Evolutionary conservation across 805 yeast genomes (phyloP).

Genomic region (Kodamaea kaohsiungensis): DNA sequence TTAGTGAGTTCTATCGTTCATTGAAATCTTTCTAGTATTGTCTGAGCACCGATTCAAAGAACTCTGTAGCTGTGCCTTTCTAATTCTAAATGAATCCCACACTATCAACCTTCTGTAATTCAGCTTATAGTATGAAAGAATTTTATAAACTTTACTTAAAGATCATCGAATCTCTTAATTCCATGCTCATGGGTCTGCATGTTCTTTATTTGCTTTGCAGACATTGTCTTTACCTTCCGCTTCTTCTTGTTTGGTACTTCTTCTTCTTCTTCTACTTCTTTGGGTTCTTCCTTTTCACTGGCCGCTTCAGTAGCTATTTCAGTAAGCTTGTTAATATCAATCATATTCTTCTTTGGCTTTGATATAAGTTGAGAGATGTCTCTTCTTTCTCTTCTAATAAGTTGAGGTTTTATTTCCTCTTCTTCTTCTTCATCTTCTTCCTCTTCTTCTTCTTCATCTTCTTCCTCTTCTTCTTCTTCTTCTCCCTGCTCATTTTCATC

Average conservation of each 20-base stretch:
- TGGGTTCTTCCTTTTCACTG: slow-evolving; percentile 7
- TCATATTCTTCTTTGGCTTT: slow-evolving; percentile 19
- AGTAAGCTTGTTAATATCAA: slow-evolving; percentile 22
- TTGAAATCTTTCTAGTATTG: no score
- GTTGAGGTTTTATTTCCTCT: slow-evolving; percentile 11
- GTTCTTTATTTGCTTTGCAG: slow-evolving; percentile 49
- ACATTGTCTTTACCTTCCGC: slow-evolving; percentile 28
- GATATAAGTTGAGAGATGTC: slow-evolving; percentile 12
- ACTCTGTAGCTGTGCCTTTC: no score
- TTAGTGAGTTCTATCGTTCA: no score
- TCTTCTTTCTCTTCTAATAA: slow-evolving; percentile 17
- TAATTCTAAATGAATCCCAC: no score
- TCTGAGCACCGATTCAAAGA: no score
- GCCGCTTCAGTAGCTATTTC: slow-evolving; percentile 10
- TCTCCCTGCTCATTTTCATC: slow-evolving; percentile 12
- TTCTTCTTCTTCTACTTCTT: slow-evolving; percentile 17
- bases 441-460: slow-evolving; percentile 9
- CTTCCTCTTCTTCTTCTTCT: slow-evolving; percentile 15
- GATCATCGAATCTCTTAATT: slow-evolving; percentile 62
- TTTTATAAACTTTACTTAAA: slow-evolving; percentile 31
- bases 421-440: slow-evolving; percentile 14
- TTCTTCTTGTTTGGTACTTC: slow-evolving; percentile 30
- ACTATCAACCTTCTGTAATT: no score
- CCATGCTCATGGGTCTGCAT: slow-evolving; percentile 61
- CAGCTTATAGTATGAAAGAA: no score